Base-by-base conservation (phyloP, 106 monocot genomes). In the Allium sativum region DNA sequence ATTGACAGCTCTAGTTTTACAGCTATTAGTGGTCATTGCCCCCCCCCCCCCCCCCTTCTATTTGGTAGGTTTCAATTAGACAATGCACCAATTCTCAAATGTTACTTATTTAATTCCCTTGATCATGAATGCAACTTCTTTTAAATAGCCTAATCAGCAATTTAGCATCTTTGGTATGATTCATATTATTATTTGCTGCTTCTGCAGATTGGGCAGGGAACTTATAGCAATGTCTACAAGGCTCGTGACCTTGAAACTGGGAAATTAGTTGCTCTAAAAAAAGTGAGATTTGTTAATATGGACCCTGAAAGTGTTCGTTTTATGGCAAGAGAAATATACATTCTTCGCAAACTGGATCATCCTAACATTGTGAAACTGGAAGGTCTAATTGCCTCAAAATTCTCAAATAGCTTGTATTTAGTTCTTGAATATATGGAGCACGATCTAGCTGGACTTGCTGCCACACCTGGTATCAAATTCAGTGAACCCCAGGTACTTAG, bases 251-350 rank as follows among this genome's bases (percentile, higher is more conserved):
- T 62, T 62, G 46, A 62, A 47, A 62, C 45, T 46, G 62, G 62
- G 6, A 62, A 62, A 62, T 47, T 62, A 7, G 62, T 62, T 47
- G 62, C 62, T 46, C 62, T 62, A 11, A 62, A 62, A 14, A 62
- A 62, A 48, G 62, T 47, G 47, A 41, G 62, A 47, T 62, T 62
- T 48, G 19, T 17, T 21, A 62, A 20, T 45, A 62, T 48, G 47
- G 62, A 62, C 48, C 20, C 41, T 48, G 62, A 62, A 12, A 62
- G 62, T 47, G 62, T 62, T 22, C 46, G 62, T 12, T 62, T 62
- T 62, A 62, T 62, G 62, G 62, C 62, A 62, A 62, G 62, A 21
- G 62, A 62, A 62, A 62, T 62, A 46, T 62, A 46, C 47, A 62
- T 62, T 47, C 47, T 62, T 21, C 62, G 46, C 13, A 62, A 13